Base-by-base conservation (phyloP, 805 yeast species). In the Pichia deserticola region DNA sequence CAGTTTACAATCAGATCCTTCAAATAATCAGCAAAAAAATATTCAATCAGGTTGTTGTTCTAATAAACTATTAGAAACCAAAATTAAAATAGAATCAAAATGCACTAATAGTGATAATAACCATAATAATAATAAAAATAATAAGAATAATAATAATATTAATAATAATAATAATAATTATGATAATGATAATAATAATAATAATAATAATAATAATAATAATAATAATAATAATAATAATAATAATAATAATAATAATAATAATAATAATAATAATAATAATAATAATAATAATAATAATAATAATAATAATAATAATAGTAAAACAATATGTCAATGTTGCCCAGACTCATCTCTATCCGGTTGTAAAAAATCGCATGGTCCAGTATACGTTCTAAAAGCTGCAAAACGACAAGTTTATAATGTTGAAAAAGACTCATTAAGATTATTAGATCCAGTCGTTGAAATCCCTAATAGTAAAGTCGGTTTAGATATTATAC, bases 341-440 rank as follows among this genome's bases (percentile, higher is more conserved):
- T 45, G 48, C 40, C 11, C 39, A 7, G 36, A 34, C 34, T 27
- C 15, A 4, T 35, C 32, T 9, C 9, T 35, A 27, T 34, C 28
- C 28, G 36, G 37, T 25, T 43, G 54, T 36, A 39, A 50, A 7
- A 48, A 53, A 25, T 50, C 48, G 29, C 29, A 36, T 13, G 50
- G 50, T 34, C 50, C 67, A 1, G 69, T 69, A 1, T 65, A 66
- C 27, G 57, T 66, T 20, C 55, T 69, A 5, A 61, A 60, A 45
- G 71, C 70, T 7, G 54, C 68, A 12, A 65, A 60, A 47, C 58
- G 68, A 46, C 68, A 66, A 47, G 63, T 69, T n/a, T 68, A 52
- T 50, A 66, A 66, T 47, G 72, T 67, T 33, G 55, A 67, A 5
- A 66, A 62, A 43, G 64, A 65, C 1, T 66, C 72, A 1, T 46